Evolutionary conservation across 2,329 filamentous ascomycete genomes (phyloP), one percentile per base, ranked within the genome.

Genomic region (Penicillium polonicum): DNA sequence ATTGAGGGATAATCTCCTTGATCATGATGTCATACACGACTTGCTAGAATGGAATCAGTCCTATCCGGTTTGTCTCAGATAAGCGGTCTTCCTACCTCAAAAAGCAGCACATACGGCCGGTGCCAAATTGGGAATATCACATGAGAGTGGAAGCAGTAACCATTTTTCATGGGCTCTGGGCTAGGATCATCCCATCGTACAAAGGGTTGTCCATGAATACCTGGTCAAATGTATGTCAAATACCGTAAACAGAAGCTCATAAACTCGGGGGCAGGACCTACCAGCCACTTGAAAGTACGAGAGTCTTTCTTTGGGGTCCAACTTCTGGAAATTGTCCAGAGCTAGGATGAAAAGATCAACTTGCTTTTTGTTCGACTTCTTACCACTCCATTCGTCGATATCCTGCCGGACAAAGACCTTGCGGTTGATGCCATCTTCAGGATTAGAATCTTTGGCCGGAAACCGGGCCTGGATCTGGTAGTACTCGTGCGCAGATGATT

Each of bases 101-200:
- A 86, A 5, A 88, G 74, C 6, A 82, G 78, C 56, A 94, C 78
- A 72, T 93, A 95, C 0, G 90, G 88, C 45, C 91, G 84, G 78
- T 96, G 91, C 91, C 91, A 95, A 43, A 87, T 83, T 27, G 88
- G 85, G 71, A 96, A 94, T 15, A 94, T 77, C 50, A 88, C 84
- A 5, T 88, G 89, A 36, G 81, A 83, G 74, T 96, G 91, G 17
- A 85, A 85, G 71, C 91, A 95, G 72, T 92, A 95, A 46, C 90
- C 90, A n/a, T 79, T 52, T 23, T 44, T 39, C 43, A 48, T 43
- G 12, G 57, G 45, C 29, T 55, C 58, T 31, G 31, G n/a, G 17
- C 45, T 55, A 29, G 42, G 44, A 29, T 63, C 61, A 52, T 62
- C 57, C 59, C 59, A 63, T 29, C 48, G 55, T 12, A 56, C 50